Evolutionary conservation across 305 asterid genomes (phyloP).

Genomic region (Solanum aculeatissimum): DNA sequence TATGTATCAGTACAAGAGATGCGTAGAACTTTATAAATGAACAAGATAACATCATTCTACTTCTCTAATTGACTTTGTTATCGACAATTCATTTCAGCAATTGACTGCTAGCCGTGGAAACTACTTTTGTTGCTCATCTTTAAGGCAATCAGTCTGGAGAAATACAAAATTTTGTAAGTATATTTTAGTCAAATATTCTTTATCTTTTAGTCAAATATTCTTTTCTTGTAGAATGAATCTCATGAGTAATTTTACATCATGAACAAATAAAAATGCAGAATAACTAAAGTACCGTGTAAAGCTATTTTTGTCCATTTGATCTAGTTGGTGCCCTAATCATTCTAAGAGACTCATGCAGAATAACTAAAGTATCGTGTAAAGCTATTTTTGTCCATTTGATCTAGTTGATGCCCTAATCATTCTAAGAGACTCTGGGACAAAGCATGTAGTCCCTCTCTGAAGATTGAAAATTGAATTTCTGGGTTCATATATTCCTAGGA

Average conservation of each 20-base stretch:
- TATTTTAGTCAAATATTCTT: not conserved
- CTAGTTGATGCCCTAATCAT: not conserved
- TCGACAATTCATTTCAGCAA: not conserved
- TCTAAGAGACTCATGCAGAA: not conserved
- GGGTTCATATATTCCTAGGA: not conserved
- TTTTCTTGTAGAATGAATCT: not conserved
- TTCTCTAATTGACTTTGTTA: not conserved
- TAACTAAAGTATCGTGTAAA: not conserved
- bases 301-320: not conserved
- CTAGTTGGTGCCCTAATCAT: not conserved
- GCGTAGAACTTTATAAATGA: not conserved
- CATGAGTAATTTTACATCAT: not conserved
- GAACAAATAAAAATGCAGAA: not conserved
- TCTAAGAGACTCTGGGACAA: not conserved
- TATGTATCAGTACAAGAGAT: not conserved
- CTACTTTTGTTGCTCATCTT: not conserved
- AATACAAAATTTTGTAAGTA: not conserved
- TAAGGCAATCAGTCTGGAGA: not conserved
- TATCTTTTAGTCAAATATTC: not conserved
- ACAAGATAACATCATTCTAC: not conserved
- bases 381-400: not conserved
- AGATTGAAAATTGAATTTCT: not conserved
- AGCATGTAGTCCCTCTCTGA: not conserved
- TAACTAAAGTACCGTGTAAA: not conserved
- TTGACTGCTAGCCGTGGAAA: not conserved